Percentiles rank a stretch among this genome's conserved stretches.
Evolutionary conservation across 441 rosid species (phyloP).

Genomic region (Populus hybrid): DNA sequence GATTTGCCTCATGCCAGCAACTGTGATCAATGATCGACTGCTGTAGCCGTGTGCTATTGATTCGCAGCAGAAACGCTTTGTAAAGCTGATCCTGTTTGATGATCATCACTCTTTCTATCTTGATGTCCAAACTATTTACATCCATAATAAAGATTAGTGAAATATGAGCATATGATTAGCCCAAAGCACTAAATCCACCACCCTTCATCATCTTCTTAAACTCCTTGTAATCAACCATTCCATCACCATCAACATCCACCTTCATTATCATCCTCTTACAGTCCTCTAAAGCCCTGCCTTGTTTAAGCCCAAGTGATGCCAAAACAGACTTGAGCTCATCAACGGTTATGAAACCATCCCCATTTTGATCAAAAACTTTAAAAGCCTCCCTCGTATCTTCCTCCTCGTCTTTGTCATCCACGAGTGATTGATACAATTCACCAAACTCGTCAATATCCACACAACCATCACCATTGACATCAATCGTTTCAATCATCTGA

Average conservation of each 20-base stretch:
- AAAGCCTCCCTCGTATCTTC: slow-evolving; percentile 82
- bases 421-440: slow-evolving; percentile 49
- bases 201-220: slow-evolving; percentile 81
- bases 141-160: background rate
- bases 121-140: background rate
- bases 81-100: background rate
- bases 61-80: background rate
- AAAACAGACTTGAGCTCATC: slow-evolving; percentile 73
- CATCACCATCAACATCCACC: slow-evolving; percentile 88
- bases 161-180: slow-evolving; percentile 4
- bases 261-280: slow-evolving; percentile 70
- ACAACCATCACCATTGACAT: slow-evolving; percentile 62
- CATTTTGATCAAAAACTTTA: slow-evolving; percentile 80
- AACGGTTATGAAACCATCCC: slow-evolving; percentile 76
- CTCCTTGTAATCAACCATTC: slow-evolving; percentile 72
- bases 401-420: slow-evolving; percentile 53
- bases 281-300: slow-evolving; percentile 64
- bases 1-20: background rate
- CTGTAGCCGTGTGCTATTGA: background rate
- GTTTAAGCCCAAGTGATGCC: slow-evolving; percentile 67
- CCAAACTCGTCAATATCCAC: slow-evolving; percentile 78
- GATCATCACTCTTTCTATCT: background rate
- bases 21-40: background rate
- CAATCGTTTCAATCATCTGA: slow-evolving; percentile 66
- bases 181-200: slow-evolving; percentile 47